Evolutionary conservation across 345 rosid genomes (phyloP).

Genomic region (Eucalyptus cladocalyx): DNA sequence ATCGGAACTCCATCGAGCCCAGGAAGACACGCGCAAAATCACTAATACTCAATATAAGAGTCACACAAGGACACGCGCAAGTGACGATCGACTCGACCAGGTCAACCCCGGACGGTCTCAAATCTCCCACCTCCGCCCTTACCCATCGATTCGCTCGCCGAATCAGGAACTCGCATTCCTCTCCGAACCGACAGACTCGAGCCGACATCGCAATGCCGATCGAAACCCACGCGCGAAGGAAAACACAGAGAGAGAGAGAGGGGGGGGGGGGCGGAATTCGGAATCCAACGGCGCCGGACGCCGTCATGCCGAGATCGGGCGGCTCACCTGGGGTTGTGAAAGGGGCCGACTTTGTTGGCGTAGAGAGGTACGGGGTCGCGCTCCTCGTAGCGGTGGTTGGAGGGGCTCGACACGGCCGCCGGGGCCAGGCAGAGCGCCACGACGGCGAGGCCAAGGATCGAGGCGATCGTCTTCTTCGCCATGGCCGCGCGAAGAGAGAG

Average conservation of each 20-base stretch:
- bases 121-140: neutral
- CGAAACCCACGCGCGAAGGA: neutral
- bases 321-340: conserved; percentile 66
- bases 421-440: neutral
- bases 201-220: neutral
- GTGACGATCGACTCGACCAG: neutral
- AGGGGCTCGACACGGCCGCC: conserved; percentile 45
- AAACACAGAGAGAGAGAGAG: neutral
- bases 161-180: neutral
- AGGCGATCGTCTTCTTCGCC: neutral
- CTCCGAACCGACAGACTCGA: neutral
- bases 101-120: neutral
- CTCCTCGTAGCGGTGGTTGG: conserved; percentile 64
- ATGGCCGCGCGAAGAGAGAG: neutral
- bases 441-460: neutral
- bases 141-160: neutral
- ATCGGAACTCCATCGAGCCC: neutral
- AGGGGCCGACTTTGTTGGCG: conserved; percentile 82
- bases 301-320: neutral
- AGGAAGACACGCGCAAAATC: neutral
- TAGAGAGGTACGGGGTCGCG: conserved; percentile 60
- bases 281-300: neutral
- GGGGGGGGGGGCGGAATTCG: neutral
- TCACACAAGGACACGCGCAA: neutral
- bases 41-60: neutral